These are phyloP conservation scores for Fusarium devonianum DNA, from an alignment of 2,329 filamentous ascomycete species.

Conservation along the genomic window DNA sequence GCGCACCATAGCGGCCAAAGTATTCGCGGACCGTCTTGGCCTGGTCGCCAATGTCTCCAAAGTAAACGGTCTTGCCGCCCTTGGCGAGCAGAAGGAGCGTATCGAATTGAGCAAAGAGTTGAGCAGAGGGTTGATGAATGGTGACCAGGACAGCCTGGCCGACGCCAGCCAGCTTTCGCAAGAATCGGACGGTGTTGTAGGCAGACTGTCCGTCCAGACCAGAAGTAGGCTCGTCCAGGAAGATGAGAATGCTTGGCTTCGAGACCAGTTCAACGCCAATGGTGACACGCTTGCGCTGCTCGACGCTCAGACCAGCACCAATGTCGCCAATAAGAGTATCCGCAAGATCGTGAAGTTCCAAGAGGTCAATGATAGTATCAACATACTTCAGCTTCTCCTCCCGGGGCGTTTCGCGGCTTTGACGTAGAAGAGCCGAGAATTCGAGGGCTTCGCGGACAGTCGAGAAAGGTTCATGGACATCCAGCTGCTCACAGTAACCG, in stretches of 20 bases:
- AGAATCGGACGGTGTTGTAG: slow-evolving; percentile 69
- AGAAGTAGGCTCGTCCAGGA: slow-evolving; percentile 69
- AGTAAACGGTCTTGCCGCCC: slow-evolving; percentile 72
- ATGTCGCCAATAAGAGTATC: slow-evolving; percentile 57
- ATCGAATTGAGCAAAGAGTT: slow-evolving; percentile 72
- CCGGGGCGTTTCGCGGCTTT: slow-evolving; percentile 68
- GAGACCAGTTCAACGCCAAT: slow-evolving; percentile 69
- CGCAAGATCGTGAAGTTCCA: slow-evolving; percentile 57
- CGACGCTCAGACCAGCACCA: slow-evolving; percentile 62
- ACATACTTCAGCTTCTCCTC: slow-evolving; percentile 79
- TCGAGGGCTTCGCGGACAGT: slow-evolving; percentile 80
- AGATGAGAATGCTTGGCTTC: slow-evolving; percentile 66
- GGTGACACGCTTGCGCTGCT: slow-evolving; percentile 63
- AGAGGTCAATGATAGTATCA: slow-evolving; percentile 75
- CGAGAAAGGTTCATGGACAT: slow-evolving; percentile 75
- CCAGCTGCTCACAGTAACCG: slow-evolving; percentile 82
- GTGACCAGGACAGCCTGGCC: slow-evolving; percentile 74
- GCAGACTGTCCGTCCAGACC: slow-evolving; percentile 75
- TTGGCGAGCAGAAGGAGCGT: slow-evolving; percentile 68
- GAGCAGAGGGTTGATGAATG: slow-evolving; percentile 74
- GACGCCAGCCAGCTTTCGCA: slow-evolving; percentile 69
- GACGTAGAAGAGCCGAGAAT: slow-evolving; percentile 77
- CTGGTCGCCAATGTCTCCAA: slow-evolving; percentile 68
- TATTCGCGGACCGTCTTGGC: slow-evolving; percentile 64
- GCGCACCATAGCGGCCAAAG: slow-evolving; percentile 71